Percentiles rank a stretch among this genome's conserved stretches.
phyloP scores from a whole-genome alignment of 2,329 filamentous ascomycete genomes.

The Akanthomyces dipterigenus region DNA sequence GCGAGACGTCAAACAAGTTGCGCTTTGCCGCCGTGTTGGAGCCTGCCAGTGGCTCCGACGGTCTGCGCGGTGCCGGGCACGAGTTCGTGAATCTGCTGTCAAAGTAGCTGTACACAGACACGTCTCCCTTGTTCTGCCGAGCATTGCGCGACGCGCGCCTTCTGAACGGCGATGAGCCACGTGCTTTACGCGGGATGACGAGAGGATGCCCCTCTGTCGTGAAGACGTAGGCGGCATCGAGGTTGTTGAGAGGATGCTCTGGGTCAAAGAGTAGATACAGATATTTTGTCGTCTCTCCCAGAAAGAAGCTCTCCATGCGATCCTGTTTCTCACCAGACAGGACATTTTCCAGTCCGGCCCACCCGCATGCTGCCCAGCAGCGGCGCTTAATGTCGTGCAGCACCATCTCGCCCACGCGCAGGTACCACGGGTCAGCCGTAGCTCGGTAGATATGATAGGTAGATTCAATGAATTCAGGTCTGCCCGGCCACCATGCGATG shows the following conservation, averaged over 20 bases:
- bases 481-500: constrained; percentile 88
- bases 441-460: constrained; percentile 94
- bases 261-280: constrained; percentile 85
- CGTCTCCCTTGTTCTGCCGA: constrained; percentile 11
- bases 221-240: constrained; percentile 87
- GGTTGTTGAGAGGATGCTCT: constrained; percentile 76
- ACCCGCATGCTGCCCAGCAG: constrained; percentile 87
- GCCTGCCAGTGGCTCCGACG: constrained; percentile 57
- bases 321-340: constrained; percentile 79
- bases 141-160: constrained; percentile 13
- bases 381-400: constrained; percentile 78
- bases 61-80: constrained; percentile 57
- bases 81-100: constrained; percentile 45
- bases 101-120: constrained; percentile 29
- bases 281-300: constrained; percentile 95
- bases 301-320: constrained; percentile 97
- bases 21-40: constrained; percentile 72
- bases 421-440: constrained; percentile 91
- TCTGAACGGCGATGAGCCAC: background rate
- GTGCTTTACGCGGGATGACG: constrained; percentile 56
- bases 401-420: constrained; percentile 94
- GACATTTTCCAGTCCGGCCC: constrained; percentile 83
- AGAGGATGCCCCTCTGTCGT: constrained; percentile 94
- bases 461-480: constrained; percentile 95
- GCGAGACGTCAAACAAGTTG: constrained; percentile 85